phyloP scores from a whole-genome alignment of 805 yeast species.

The Metschnikowia lunata region DNA sequence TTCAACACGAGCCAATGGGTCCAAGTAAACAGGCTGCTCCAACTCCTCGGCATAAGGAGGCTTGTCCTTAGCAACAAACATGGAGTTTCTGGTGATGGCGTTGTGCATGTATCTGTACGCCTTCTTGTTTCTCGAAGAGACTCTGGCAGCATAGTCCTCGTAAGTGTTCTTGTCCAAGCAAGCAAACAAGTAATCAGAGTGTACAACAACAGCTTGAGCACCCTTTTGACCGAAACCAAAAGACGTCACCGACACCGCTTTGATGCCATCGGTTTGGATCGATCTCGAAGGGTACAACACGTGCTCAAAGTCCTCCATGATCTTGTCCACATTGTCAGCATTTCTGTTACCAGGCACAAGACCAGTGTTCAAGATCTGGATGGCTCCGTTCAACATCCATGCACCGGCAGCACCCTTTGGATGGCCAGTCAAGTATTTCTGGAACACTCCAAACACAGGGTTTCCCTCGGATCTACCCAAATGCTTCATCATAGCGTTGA shows the following conservation, averaged over 20 bases:
- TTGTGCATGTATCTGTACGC: constrained; percentile 95
- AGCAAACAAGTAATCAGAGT: constrained; percentile 90
- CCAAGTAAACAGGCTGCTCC: constrained; percentile 88
- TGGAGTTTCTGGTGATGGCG: constrained; percentile 83
- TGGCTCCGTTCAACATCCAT: constrained; percentile 99
- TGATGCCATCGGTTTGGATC: constrained; percentile 92
- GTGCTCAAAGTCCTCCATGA: constrained; percentile 77
- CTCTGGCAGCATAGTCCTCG: constrained; percentile 66
- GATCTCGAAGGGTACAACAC: constrained; percentile 93
- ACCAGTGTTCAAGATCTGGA: constrained; percentile 89
- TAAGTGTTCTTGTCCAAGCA: constrained; percentile 70
- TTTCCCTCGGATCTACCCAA: constrained; percentile 97
- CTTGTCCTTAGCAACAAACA: constrained; percentile 89
- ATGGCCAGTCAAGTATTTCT: constrained; percentile 97
- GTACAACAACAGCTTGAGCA: constrained; percentile 88
- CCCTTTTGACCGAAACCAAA: constrained; percentile 99
- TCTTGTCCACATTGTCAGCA: constrained; percentile 91
- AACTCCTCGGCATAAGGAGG: constrained; percentile 89
- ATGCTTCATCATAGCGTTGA: constrained; percentile 89
- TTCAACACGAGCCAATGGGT: constrained; percentile 83
- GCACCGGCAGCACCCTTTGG: constrained; percentile 99
- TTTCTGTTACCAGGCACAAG: constrained; percentile 98
- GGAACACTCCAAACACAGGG: constrained; percentile 97
- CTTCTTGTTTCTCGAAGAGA: constrained; percentile 73
- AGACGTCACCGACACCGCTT: constrained; percentile 95